phyloP scores from a whole-genome alignment of 257 asterid genomes.

The Rehmannia glutinosa region DNA sequence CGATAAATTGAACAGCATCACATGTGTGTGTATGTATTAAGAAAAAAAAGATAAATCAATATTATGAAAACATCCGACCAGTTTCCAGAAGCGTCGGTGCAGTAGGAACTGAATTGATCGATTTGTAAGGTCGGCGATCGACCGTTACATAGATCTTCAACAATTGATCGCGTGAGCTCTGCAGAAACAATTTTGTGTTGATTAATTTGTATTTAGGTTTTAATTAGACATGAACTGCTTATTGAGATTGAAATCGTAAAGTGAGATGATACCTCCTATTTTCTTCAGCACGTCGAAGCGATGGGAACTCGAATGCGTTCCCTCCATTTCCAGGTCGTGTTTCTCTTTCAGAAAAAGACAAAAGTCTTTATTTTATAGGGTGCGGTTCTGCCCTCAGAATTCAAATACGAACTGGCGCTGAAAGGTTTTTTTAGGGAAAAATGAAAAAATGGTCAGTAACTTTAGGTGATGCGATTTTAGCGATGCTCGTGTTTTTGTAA shows the following conservation, averaged over 20 bases:
- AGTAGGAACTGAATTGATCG: constrained; percentile 67
- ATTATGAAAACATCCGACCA: constrained; percentile 34
- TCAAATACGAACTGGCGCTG: too few species aligned
- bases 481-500: too few species aligned
- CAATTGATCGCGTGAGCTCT: constrained; percentile 65
- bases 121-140: constrained; percentile 48
- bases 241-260: neutral
- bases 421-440: too few species aligned
- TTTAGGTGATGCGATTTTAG: too few species aligned
- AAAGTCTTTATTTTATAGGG: neutral
- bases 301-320: constrained; percentile 27
- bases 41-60: neutral
- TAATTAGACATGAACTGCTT: neutral
- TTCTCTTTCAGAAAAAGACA: neutral
- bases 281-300: constrained; percentile 42
- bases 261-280: constrained; percentile 41
- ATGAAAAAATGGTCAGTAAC: too few species aligned
- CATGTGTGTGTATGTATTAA: too few species aligned
- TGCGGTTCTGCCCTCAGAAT: neutral
- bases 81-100: constrained; percentile 53
- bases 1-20: neutral
- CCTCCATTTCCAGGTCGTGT: constrained; percentile 44
- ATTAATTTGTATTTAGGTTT: neutral
- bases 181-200: constrained; percentile 3
- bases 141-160: constrained; percentile 50